Evolutionary conservation across 2,329 filamentous ascomycete genomes (phyloP), one percentile per base, ranked within the genome.

Genomic region (Stenocarpella maydis): DNA sequence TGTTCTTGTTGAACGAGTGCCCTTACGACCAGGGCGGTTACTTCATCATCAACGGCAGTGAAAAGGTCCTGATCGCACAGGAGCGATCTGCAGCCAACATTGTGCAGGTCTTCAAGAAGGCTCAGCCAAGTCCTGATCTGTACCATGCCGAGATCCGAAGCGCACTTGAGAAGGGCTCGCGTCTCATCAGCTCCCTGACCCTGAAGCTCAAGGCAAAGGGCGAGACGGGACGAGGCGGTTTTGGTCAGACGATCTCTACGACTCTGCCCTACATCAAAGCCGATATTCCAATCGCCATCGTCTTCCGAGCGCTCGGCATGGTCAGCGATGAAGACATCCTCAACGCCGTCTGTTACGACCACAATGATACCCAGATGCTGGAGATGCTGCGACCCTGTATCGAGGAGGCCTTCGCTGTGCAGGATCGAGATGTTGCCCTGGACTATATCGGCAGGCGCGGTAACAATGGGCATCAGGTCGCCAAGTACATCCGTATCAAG

Each of bases 31-130:
- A 98, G 78, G 96, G 96, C 74, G 96, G 96, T 74, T 99, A 99
- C 82, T 99, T 99, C 78, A 94, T 99, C 76, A 99, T 99, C 86
- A 99, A 99, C 82, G 96, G 96, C 52, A 97, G 93, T 81, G 96
- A 99, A 79, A 99, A 99, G 86, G 96, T 99, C 26, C 84, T 99
- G 74, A 99, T 99, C 76, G 96, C 96, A 1, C 96, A 99, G 80
- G 96, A 99, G 81, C 92, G 96, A 72, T 98, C 95, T 78, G 96
- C 96, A 49, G 96, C 95, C 77, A 99, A 99, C 78, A 99, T 98
- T 70, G 96, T 99, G 6, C 96, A 99, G 82, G 95, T 99, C 34
- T 99, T 99, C 88, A 95, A 97, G 83, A 99, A 99, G 84, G 94
- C 95, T 0, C 88, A 91, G 74, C 94, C 94, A n/a, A 95, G 93